Evolutionary conservation across 2,329 filamentous ascomycete genomes (phyloP), one percentile per base, ranked within the genome.

Genomic region (Plenodomus tracheiphilus): DNA sequence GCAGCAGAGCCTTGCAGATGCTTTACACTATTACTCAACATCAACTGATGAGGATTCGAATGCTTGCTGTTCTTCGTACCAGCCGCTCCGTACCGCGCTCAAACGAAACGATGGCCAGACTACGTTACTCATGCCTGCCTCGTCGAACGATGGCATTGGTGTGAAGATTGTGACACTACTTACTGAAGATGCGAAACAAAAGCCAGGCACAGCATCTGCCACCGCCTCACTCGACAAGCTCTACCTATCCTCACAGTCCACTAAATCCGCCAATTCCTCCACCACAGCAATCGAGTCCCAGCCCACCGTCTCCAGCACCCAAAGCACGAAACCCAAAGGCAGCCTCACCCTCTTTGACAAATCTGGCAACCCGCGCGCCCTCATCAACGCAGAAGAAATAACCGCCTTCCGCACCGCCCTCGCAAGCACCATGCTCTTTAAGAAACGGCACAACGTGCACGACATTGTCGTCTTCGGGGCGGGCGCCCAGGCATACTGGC

Each of bases 401-500:
- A 89, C 86, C 0, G 85, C 85, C 1, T 89, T 88, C 71, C 80
- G 86, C 39, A 89, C 86, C 0, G 83, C 85, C 0, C 74, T 89
- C 11, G 82, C 82, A 0, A 81, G 81, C 11, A 82, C 86, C 47
- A 76, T 87, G 58, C 77, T 87, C 16, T 83, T 83, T 64, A 77
- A 75, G 59, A 78, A 78, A 62, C 88, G 93, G 47, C 77, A 81
- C 46, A 81, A 81, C 21, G 86, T 96, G 36, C 85, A 87, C 66
- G 89, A 86, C 13, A 68, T 97, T 10, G 86, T 87, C 13, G 87
- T 96, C 44, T 97, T 97, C 69, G 93, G 93, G 19, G 86, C 88
- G 28, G 93, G 93, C 39, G 85, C 87, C 60, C 92, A 97, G 75
- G 93, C 93, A 11, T 96, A 93, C 76, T 97, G 92, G 92, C 93